These are phyloP conservation scores for Diplocarpon rosae DNA, from an alignment of 2,329 filamentous ascomycete genomes.

Conservation along the genomic window DNA sequence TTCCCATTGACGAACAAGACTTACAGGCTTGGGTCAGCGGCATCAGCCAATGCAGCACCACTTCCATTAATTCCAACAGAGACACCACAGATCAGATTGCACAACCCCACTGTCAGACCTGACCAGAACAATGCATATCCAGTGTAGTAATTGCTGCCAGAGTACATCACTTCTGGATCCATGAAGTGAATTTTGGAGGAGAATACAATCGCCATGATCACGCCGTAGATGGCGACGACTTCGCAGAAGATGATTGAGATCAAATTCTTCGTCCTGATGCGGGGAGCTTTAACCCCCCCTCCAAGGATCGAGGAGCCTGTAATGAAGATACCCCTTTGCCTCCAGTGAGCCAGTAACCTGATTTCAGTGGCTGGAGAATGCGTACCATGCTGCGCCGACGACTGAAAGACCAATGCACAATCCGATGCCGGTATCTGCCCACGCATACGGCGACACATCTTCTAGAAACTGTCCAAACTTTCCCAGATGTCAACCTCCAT, in stretches of 20 bases:
- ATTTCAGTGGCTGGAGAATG: not conserved
- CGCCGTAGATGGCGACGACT: slow-evolving; percentile 98
- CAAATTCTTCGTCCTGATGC: slow-evolving; percentile 98
- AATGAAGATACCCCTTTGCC: slow-evolving; percentile 87
- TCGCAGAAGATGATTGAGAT: slow-evolving; percentile 99
- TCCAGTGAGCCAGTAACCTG: slow-evolving; percentile 6
- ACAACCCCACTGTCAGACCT: slow-evolving; percentile 85
- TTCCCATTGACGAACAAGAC: slow-evolving; percentile 28
- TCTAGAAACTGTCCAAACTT: slow-evolving; percentile 91
- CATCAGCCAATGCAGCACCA: slow-evolving; percentile 90
- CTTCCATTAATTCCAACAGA: slow-evolving; percentile 97
- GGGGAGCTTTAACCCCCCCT: slow-evolving; percentile 88
- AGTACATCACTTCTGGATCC: slow-evolving; percentile 53
- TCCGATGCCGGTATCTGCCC: slow-evolving; percentile 82
- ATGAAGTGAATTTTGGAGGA: slow-evolving; percentile 72
- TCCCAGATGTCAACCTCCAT: slow-evolving; percentile 21
- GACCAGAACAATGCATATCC: slow-evolving; percentile 95
- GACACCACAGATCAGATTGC: slow-evolving; percentile 92
- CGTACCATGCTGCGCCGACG: slow-evolving; percentile 91
- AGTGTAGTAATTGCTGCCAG: slow-evolving; percentile 78
- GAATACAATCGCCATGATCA: slow-evolving; percentile 99
- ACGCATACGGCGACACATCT: slow-evolving; percentile 85
- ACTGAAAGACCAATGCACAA: slow-evolving; percentile 95
- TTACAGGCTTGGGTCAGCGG: slow-evolving; percentile 80
- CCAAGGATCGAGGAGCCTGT: slow-evolving; percentile 96